Percentiles rank a stretch among this genome's conserved stretches.
These are phyloP conservation scores for Botryotinia globosa DNA, from an alignment of 2,329 filamentous ascomycete genomes.

Conservation along the genomic window DNA sequence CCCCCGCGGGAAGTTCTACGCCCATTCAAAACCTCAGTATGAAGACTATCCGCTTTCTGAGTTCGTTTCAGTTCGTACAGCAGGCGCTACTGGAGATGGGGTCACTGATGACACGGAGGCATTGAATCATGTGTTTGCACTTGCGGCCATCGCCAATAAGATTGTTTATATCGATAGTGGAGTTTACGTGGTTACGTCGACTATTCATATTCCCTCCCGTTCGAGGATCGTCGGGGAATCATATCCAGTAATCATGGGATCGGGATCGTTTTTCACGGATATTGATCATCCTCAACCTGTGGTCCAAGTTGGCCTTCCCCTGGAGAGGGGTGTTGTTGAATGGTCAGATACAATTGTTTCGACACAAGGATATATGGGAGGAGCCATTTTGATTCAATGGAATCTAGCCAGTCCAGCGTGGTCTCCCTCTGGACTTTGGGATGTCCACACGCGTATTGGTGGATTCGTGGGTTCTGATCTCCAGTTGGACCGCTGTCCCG, in stretches of 20 bases:
- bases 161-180: constrained; percentile 58
- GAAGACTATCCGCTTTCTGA: constrained; percentile 39
- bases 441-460: constrained; percentile 38
- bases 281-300: constrained; percentile 46
- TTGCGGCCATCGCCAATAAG: constrained; percentile 47
- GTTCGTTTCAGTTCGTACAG: constrained; percentile 46
- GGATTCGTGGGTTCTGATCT: constrained; percentile 43
- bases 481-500: constrained; percentile 42
- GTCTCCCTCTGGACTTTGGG: constrained; percentile 55
- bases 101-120: constrained; percentile 57
- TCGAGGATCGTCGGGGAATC: constrained; percentile 42
- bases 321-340: constrained; percentile 58
- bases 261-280: constrained; percentile 46
- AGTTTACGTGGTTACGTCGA: constrained; percentile 50
- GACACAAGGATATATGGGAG: constrained; percentile 57
- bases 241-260: constrained; percentile 43
- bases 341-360: constrained; percentile 60
- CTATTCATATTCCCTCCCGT: constrained; percentile 47
- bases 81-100: constrained; percentile 50
- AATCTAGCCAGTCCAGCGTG: constrained; percentile 51
- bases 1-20: constrained; percentile 42
- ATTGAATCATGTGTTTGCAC: constrained; percentile 55
- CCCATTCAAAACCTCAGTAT: constrained; percentile 55
- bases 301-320: constrained; percentile 53
- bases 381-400: constrained; percentile 63